Base-by-base conservation (phyloP, 371 early-diverging fungal species). In the Mortierella sp. region DNA sequence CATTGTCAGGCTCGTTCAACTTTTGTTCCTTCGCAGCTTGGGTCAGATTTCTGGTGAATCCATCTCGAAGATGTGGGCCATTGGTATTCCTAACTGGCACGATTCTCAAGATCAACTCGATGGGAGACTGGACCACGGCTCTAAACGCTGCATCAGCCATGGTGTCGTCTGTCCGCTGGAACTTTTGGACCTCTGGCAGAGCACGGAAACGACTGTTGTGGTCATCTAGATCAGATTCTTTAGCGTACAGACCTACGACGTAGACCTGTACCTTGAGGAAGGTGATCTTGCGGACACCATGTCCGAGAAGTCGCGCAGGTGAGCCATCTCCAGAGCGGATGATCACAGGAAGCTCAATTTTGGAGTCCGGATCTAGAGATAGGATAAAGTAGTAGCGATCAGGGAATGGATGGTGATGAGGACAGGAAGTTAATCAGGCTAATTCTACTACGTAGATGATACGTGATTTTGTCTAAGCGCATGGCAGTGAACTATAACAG, bases 11-110 rank as follows among this genome's bases (percentile, higher is more conserved):
- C 33, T 74, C 73, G 57, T 62, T 65, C 65, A 79, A 63, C 36
- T 77, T 80, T 48, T 76, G 76, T 2, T 71, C 63, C 60, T 72
- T 74, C 40, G 85, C 87, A 86, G 87, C 50, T 85, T 87, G 47
- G 72, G 86, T 75, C 63, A 93, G 79, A n/a, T 87, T 73, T 6
- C 91, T 84, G 10, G 90, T 84, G 73, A 94, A 92, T 0, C 94
- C 93, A 73, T 94, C 93, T 7, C 94, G 89, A 48, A 94, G 73
- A 83, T 94, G 94, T 32, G 91, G 90, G 1, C 90, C 91, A 63
- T 89, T 89, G 4, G 94, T 92, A 52, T 84, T 76, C 33, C 90
- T 88, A 15, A 86, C 86, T 32, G 94, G 92, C 0, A 86, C 91
- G 43, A 74, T 78, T 41, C 73, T 60, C 68, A 84, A 53, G 50